Evolutionary conservation across 2,329 filamentous ascomycete species (phyloP), one percentile per base, ranked within the genome.

Genomic region (Phaeosphaeria sp.): DNA sequence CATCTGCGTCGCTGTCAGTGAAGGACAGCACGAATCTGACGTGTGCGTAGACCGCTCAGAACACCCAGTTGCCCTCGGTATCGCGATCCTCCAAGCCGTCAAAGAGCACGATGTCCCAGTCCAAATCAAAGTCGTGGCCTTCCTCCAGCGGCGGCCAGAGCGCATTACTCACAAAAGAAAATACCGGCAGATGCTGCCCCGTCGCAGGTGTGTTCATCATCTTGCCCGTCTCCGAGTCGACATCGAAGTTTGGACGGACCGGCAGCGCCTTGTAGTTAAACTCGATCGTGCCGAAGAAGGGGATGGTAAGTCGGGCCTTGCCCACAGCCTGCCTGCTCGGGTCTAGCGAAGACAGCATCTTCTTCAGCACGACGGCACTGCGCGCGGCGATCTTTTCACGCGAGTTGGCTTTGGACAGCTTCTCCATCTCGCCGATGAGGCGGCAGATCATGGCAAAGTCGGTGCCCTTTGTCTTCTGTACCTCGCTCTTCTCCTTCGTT

Each of bases 371-470:
- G 0, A 68, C 50, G 0, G 71, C 73, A 52, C 70, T 76, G 33
- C 70, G 68, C 15, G 57, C 66, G 8, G 74, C 74, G 44, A 75
- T 73, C 58, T 68, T 72, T 59, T 76, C 73, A n/a, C 74, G 68
- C 17, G 68, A 22, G 24, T 68, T 74, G 4, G 67, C 57, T 20
- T 69, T 69, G 33, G 64, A 70, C 1, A 77, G 59, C 51, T 75
- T 75, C 45, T 77, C 74, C 73, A 76, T 70, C 48, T 77, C 74
- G 24, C 63, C 61, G 22, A 77, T 73, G 17, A 77, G 63, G 0
- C 73, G 68, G 45, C 73, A 76, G 2, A 77, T 56, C 70, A 77
- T 76, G 18, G 68, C 71, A 50, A 76, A 76, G 61, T 76, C 74
- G 21, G 68, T 72, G 18, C 72, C 71, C 49, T 74, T 73, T 21